A percentile compares a stretch with the other conserved stretches of the same genome.
Evolutionary conservation across 2,329 filamentous ascomycete species (phyloP).

Genomic region (Alternaria triticimaculans): DNA sequence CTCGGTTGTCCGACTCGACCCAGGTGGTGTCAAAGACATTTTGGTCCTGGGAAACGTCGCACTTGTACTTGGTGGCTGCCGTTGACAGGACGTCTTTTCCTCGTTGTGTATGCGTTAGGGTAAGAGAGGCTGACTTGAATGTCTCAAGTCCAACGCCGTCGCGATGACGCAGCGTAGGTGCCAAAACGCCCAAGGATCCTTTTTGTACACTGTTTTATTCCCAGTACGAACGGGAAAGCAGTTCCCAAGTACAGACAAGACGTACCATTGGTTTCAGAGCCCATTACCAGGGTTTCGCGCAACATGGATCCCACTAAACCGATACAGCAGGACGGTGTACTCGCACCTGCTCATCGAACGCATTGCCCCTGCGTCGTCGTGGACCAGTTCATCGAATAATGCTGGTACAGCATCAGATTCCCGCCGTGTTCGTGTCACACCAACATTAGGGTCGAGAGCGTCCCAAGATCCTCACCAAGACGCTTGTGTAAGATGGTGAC

Average conservation of each 20-base stretch:
- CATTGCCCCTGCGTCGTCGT: neutral
- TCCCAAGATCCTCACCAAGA: neutral
- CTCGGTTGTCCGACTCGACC: neutral
- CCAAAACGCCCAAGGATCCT: neutral
- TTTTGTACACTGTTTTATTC: neutral
- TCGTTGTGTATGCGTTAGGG: neutral
- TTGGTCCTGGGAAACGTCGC: conserved; percentile 4
- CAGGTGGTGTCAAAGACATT: neutral
- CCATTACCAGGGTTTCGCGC: neutral
- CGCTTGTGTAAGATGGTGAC: conserved; percentile 3
- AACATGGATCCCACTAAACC: neutral
- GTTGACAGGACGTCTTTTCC: conserved; percentile 6
- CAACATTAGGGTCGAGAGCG: neutral
- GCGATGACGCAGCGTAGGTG: neutral
- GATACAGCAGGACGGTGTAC: neutral
- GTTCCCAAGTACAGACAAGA: neutral
- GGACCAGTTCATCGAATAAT: neutral
- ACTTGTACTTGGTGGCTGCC: conserved; percentile 8
- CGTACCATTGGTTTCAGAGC: neutral
- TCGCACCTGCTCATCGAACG: neutral
- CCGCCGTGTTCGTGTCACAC: conserved; percentile 5
- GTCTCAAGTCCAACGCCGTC: neutral
- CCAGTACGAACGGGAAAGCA: neutral
- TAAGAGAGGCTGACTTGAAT: neutral
- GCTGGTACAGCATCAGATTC: conserved; percentile 2